A percentile compares a stretch with the other conserved stretches of the same genome.
Evolutionary conservation across 2,329 filamentous ascomycete genomes (phyloP).

Genomic region (Colletotrichum sp.): DNA sequence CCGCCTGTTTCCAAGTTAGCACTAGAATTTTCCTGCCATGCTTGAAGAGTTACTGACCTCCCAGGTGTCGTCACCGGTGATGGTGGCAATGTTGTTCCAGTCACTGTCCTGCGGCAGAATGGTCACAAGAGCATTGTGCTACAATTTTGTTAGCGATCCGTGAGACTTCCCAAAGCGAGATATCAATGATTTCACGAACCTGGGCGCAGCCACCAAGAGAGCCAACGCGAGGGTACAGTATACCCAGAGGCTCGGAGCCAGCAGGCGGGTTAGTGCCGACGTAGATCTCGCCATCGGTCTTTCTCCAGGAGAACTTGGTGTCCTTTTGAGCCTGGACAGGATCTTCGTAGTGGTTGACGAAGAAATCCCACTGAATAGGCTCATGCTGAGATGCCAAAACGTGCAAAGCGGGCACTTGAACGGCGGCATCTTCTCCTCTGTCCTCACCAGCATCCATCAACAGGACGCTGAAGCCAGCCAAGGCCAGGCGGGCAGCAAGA

Average conservation of each 20-base stretch:
- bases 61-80: conserved; percentile 68
- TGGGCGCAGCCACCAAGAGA: conserved; percentile 52
- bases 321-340: conserved; percentile 47
- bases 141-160: conserved; percentile 2
- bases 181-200: neutral
- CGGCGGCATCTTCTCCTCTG: conserved; percentile 39
- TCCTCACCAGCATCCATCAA: conserved; percentile 68
- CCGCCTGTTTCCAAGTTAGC: conserved; percentile 27
- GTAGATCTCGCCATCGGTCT: conserved; percentile 37
- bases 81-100: conserved; percentile 58
- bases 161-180: fast-evolving
- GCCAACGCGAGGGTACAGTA: conserved; percentile 50
- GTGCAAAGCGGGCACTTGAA: conserved; percentile 27
- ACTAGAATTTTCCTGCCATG: neutral
- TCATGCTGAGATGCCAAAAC: conserved; percentile 3
- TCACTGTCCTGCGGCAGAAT: conserved; percentile 64
- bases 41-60: neutral
- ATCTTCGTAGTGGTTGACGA: conserved; percentile 64
- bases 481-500: conserved; percentile 61
- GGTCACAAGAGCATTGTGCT: conserved; percentile 65
- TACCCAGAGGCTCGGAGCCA: conserved; percentile 43
- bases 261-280: conserved; percentile 36
- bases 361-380: conserved; percentile 59
- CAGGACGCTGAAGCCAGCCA: conserved; percentile 63
- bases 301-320: conserved; percentile 52